Evolutionary conservation across 129 eudicot genomes (phyloP).

Genomic region (Silybum marianum): DNA sequence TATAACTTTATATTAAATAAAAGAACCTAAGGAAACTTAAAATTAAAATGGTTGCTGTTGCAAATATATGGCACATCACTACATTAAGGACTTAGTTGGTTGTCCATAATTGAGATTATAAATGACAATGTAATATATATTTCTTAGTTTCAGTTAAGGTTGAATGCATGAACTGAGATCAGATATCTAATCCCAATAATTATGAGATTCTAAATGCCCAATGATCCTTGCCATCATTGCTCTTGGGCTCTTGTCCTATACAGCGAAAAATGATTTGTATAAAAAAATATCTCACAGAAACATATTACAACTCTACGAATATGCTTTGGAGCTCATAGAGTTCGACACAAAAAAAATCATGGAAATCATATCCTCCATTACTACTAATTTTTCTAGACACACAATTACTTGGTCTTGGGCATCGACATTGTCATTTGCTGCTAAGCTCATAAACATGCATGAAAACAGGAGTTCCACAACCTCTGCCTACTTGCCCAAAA

Average conservation of each 20-base stretch:
- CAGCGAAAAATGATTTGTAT: background rate
- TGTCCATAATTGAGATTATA: background rate
- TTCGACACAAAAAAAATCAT: background rate
- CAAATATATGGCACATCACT: background rate
- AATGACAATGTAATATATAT: too few species aligned
- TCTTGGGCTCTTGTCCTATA: background rate
- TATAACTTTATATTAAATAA: background rate
- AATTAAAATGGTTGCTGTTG: background rate
- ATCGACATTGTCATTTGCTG: background rate
- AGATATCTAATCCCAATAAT: background rate
- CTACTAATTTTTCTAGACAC: background rate
- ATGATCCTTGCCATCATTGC: slow-evolving; percentile 6
- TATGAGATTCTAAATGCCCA: background rate
- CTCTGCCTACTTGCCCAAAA: background rate
- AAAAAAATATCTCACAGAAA: background rate
- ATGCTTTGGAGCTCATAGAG: background rate
- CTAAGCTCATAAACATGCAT: background rate
- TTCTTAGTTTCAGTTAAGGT: background rate
- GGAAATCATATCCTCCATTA: background rate
- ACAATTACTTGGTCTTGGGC: background rate
- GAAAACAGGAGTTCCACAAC: background rate
- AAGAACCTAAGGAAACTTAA: background rate
- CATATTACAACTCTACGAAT: background rate
- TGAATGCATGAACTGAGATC: background rate
- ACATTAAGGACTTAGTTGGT: background rate